A percentile compares a stretch with the other conserved stretches of the same genome.
Evolutionary conservation across 2,329 filamentous ascomycete genomes (phyloP).

Genomic region (Chlorencoelia australis): DNA sequence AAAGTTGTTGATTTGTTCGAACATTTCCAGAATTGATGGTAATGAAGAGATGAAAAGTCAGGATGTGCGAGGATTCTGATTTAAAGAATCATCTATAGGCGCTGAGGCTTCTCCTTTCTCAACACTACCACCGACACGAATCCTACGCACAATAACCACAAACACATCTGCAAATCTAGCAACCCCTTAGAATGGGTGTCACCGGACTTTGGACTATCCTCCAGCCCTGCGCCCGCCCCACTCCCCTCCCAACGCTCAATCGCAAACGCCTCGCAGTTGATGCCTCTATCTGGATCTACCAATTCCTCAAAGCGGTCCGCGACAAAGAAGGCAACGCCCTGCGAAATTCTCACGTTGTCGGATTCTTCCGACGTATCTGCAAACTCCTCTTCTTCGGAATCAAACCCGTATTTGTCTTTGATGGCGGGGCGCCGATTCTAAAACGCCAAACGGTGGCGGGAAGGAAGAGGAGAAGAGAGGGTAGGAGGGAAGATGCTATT

Average conservation of each 20-base stretch:
- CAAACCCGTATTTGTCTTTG: conserved; percentile 94
- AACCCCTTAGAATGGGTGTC: conserved; percentile 66
- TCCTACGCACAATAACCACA: neutral
- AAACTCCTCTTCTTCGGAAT: conserved; percentile 96
- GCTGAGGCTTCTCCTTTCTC: too few species aligned
- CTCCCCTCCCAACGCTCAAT: conserved; percentile 92
- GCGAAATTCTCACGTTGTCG: conserved; percentile 90
- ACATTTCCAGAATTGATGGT: too few species aligned
- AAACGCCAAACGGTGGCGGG: conserved; percentile 84
- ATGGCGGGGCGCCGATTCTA: conserved; percentile 82
- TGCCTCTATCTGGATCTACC: conserved; percentile 99
- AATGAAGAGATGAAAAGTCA: too few species aligned
- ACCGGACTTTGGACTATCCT: conserved; percentile 95
- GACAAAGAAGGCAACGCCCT: conserved; percentile 97
- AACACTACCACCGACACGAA: too few species aligned
- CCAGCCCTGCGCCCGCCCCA: conserved; percentile 88
- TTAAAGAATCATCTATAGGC: too few species aligned
- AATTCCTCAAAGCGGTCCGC: conserved; percentile 96
- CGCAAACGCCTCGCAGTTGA: conserved; percentile 94
- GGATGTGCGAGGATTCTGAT: too few species aligned
- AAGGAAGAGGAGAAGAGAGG: conserved; percentile 72
- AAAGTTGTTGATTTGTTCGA: too few species aligned
- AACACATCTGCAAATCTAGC: neutral
- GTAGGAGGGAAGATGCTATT: conserved; percentile 83
- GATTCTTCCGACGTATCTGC: conserved; percentile 97